Base-by-base conservation (phyloP, 352 stramenopile genomes). In the Phytopythium ostracodes region DNA sequence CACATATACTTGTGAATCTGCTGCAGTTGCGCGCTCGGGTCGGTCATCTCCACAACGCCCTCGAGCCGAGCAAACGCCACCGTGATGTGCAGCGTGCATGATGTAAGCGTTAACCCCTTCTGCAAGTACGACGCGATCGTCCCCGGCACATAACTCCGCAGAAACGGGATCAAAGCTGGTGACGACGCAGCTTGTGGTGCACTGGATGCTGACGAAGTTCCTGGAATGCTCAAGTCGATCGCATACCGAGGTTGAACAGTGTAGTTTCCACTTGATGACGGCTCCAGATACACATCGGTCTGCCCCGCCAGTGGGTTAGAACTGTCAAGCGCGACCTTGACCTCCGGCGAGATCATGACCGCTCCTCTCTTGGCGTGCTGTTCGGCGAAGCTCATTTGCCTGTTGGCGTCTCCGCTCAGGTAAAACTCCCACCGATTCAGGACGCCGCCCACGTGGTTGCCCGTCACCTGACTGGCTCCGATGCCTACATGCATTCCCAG, bases 391-490 rank as follows among this genome's bases (percentile, higher is more conserved):
- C 81, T 90, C 79, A 94, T 92, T 43, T 96, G 84, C 0, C 81
- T 55, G 50, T 92, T 94, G n/a, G 82, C 87, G 42, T 90, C 78
- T 27, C 88, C 88, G 15, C 81, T 87, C 17, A 96, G 56, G 56
- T 94, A 94, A 59, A 96, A 96, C 56, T 96, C 88, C 86, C 86
- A 96, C 0, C 87, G 79, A 47, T 94, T 83, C 8, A 91, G 61
- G 14, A 94, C 72, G 5, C 88, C 88, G 2, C 88, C 88, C 2
- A 96, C 83, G 63, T 95, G 84, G 55, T 92, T 92, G 1, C 79
- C 81, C 0, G 84, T 85, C 44, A 96, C 70, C 31, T 78, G 63
- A 59, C 87, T 93, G 9, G 84, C 77, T 4, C 88, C 88, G 60
- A 96, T 86, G 31, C 88, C 86, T 12, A 95, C 79, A 54, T 96